Evolutionary conservation across 495 filamentous ascomycete species (phyloP).

Genomic region (Chaetomium fimeti): DNA sequence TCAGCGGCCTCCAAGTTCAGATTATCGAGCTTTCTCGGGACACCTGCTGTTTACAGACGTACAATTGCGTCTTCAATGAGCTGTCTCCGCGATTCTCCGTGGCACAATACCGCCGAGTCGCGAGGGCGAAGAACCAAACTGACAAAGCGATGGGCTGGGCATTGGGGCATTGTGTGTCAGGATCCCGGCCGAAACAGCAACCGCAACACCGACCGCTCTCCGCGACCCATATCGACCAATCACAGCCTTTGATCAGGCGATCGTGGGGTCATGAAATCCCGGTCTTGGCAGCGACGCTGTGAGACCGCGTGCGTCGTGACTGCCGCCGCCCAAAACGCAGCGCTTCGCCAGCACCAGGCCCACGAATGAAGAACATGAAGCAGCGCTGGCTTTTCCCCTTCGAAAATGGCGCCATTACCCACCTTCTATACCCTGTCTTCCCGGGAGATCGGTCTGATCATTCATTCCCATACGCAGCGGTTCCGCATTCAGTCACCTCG

Average conservation of each 20-base stretch:
- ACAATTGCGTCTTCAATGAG: neutral
- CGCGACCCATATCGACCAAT: constrained; percentile 24
- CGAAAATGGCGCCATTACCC: constrained; percentile 44
- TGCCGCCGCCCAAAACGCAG: constrained; percentile 13
- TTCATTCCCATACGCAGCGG: constrained; percentile 7
- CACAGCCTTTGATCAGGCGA: neutral
- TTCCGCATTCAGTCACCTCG: neutral
- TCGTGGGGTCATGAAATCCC: neutral
- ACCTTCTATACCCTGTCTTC: constrained; percentile 29
- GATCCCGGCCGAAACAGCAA: constrained; percentile 36
- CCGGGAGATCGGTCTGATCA: constrained; percentile 32
- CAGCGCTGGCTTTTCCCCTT: constrained; percentile 5
- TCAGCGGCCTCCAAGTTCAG: neutral
- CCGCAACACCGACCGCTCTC: constrained; percentile 28
- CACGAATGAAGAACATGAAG: constrained; percentile 12
- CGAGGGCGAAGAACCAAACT: neutral
- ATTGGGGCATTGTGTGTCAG: constrained; percentile 25
- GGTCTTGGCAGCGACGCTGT: constrained; percentile 10
- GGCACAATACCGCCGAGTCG: neutral
- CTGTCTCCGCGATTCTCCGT: neutral
- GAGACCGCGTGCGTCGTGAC: neutral
- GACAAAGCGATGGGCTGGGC: neutral
- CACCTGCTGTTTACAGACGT: no score
- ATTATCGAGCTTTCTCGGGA: neutral
- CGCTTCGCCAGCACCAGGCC: neutral